Base-by-base conservation (phyloP, 139 green algal genomes). In the Chlamydomonas asymmetrica region DNA sequence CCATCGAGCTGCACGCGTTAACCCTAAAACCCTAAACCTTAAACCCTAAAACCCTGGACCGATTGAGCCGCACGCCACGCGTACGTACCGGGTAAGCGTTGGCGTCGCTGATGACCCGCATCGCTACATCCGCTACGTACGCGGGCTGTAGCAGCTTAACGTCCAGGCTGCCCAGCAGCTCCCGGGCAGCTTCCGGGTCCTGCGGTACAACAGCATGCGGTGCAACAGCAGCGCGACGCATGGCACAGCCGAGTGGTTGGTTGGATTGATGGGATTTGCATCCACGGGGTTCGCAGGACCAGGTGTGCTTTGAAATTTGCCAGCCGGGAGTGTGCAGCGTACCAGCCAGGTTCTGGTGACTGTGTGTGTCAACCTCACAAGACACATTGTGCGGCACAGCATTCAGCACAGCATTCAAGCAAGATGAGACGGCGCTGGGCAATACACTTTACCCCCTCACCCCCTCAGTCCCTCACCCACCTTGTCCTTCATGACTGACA, bases 131-230 rank as follows among this genome's bases (percentile, higher is more conserved):
- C 18, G 71, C 66, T 10, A 83, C 65, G 2, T 5, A 32, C 1
- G n/a, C 23, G 18, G 78, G 78, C 10, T 41, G 56, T 27, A 91
- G 74, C 78, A 92, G 54, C 4, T 39, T 13, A 50, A 91, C 69
- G 39, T 82, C 76, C 35, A 79, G 63, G 0, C 63, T 48, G 37
- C 78, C 78, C 22, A 83, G 65, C 71, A 83, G 34, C 35, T 40
- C 64, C 40, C 23, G 52, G 3, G 78, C 78, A 6, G 23, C 8
- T 18, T 22, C 32, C 29, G 78, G 78, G 78, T 83, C 78, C 65
- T 75, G 37, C 8, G 31, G 1, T 10, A 6, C 67, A 63, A 63
- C 39, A 61, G 20, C 39, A 16, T 32, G 45, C 41, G 52, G 56
- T 37, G 66, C 54, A 64, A 4, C 16, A 80, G 64, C 48, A 74